Evolutionary conservation across 495 filamentous ascomycete species (phyloP).

Genomic region (Stereocaulon alpinum): DNA sequence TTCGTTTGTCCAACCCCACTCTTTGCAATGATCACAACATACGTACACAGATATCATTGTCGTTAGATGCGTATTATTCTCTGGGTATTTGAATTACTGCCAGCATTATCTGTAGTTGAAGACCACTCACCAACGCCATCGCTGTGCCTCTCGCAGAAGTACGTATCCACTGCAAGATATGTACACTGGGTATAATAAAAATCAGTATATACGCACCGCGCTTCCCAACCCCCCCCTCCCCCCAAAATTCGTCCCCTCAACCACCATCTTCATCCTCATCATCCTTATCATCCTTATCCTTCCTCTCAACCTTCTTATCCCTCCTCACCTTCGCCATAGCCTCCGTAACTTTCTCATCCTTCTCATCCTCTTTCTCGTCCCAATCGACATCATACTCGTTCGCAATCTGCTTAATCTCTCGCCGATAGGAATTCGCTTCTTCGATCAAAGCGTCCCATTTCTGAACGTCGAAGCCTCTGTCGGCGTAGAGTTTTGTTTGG

Average conservation of each 20-base stretch:
- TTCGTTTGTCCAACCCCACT: no score
- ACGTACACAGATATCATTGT: no score
- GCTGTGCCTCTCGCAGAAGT: neutral
- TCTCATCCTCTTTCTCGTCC: constrained; percentile 72
- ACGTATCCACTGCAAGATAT: neutral
- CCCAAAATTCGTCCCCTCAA: neutral
- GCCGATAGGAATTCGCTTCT: constrained; percentile 66
- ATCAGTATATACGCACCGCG: neutral
- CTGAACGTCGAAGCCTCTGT: constrained; percentile 60
- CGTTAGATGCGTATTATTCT: no score
- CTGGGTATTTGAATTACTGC: no score
- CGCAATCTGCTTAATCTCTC: constrained; percentile 72
- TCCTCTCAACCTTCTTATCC: constrained; percentile 40
- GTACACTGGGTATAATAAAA: neutral
- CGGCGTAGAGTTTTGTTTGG: constrained; percentile 67
- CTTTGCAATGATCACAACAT: no score
- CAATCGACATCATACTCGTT: constrained; percentile 90
- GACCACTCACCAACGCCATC: neutral
- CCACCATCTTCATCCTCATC: constrained; percentile 23
- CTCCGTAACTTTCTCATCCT: constrained; percentile 61
- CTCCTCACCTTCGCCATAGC: constrained; percentile 53
- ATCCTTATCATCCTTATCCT: constrained; percentile 35
- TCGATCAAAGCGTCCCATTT: constrained; percentile 74
- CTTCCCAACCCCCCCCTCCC: neutral
- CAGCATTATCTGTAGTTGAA: no score